These are phyloP conservation scores for Linnemannia schmuckeri DNA, from an alignment of 192 early-diverging fungal genomes.

Conservation along the genomic window DNA sequence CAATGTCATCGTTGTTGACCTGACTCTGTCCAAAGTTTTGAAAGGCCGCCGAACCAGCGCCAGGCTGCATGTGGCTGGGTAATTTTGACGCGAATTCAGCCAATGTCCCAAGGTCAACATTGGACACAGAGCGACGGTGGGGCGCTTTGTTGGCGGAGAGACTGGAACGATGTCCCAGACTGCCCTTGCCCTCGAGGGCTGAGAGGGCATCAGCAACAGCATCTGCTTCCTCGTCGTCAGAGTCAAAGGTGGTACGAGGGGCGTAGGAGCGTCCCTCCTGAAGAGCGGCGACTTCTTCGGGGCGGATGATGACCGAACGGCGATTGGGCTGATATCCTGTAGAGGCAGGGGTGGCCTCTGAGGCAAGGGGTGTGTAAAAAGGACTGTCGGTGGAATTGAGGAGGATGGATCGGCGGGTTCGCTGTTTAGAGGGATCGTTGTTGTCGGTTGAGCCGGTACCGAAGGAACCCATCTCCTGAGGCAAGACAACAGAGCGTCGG, in stretches of 20 bases:
- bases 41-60: slow-evolving; percentile 31
- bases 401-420: slow-evolving; percentile 17
- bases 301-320: slow-evolving; percentile 53
- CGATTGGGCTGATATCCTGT: slow-evolving; percentile 35
- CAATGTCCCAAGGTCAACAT: slow-evolving; percentile 30
- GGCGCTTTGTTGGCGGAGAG: slow-evolving; percentile 25
- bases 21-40: slow-evolving; percentile 44
- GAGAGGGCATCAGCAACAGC: slow-evolving; percentile 51
- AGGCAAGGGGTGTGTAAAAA: background rate
- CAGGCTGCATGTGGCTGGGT: slow-evolving; percentile 41
- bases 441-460: slow-evolving; percentile 4
- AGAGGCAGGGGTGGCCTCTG: slow-evolving; percentile 3
- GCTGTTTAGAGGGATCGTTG: slow-evolving; percentile 8
- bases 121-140: slow-evolving; percentile 26
- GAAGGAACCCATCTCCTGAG: slow-evolving; percentile 21
- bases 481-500: slow-evolving; percentile 37
- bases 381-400: background rate
- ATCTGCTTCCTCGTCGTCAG: slow-evolving; percentile 41
- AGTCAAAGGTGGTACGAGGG: slow-evolving; percentile 25
- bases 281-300: slow-evolving; percentile 42
- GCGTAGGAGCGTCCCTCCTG: slow-evolving; percentile 46
- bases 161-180: slow-evolving; percentile 31
- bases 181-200: slow-evolving; percentile 48
- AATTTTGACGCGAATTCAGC: slow-evolving; percentile 49
- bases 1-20: slow-evolving; percentile 39